A percentile compares a stretch with the other conserved stretches of the same genome.
Evolutionary conservation across 495 filamentous ascomycete species (phyloP).

Genomic region (Penicillium cataractarum): DNA sequence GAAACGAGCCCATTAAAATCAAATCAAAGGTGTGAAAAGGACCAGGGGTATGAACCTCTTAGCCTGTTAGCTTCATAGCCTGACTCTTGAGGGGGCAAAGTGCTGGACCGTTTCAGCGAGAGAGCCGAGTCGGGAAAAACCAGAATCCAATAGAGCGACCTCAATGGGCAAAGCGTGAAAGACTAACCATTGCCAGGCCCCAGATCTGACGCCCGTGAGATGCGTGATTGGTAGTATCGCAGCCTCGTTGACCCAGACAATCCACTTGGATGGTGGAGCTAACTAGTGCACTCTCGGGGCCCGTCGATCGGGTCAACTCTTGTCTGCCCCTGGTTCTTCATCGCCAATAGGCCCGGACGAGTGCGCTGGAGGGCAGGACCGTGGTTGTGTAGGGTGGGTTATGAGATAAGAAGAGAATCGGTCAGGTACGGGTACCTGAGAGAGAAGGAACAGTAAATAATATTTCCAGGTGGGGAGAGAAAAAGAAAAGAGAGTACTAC

Average conservation of each 20-base stretch:
- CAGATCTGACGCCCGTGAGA: not conserved
- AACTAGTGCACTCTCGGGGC: constrained; percentile 10
- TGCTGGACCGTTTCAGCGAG: constrained; percentile 1
- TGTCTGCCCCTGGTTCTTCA: constrained; percentile 21
- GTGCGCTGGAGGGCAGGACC: constrained; percentile 1
- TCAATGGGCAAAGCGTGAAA: constrained; percentile 13
- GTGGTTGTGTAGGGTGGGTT: constrained; percentile 6
- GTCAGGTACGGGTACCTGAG: constrained; percentile 1
- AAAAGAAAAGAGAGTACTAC: not conserved
- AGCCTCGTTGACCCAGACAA: not conserved
- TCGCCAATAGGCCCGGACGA: constrained; percentile 24
- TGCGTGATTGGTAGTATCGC: not conserved
- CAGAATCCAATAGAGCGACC: constrained; percentile 15
- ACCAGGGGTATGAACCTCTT: constrained; percentile 3
- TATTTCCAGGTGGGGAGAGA: constrained; percentile 13
- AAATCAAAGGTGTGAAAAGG: not conserved
- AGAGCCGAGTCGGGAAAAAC: constrained; percentile 6
- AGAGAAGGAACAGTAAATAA: no score
- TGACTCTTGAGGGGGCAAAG: not conserved
- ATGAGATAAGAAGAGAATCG: not conserved
- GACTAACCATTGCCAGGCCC: constrained; percentile 14
- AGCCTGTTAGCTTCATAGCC: no score
- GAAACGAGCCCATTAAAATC: not conserved
- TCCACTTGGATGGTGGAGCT: constrained; percentile 1
- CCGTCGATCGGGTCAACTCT: constrained; percentile 17